These are phyloP conservation scores for Ciborinia camelliae DNA, from an alignment of 2,329 filamentous ascomycete genomes.

Conservation along the genomic window DNA sequence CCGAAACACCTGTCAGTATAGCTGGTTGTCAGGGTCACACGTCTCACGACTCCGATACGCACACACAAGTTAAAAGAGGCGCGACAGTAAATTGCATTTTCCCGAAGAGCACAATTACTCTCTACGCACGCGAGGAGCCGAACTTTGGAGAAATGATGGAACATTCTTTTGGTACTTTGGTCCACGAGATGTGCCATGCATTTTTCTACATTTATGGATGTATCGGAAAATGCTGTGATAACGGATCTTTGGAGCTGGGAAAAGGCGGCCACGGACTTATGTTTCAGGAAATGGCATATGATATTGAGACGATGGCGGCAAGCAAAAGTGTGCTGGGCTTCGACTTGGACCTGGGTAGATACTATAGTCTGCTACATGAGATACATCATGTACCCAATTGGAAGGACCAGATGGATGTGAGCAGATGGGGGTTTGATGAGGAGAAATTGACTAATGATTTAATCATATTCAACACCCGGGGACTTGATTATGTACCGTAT, in stretches of 20 bases:
- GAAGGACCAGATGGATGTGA: not conserved
- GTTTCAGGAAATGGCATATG: not conserved
- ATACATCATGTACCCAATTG: not conserved
- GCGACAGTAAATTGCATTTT: not conserved
- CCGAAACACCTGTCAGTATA: too few relatives aligned
- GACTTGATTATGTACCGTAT: not conserved
- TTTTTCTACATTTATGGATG: slow-evolving; percentile 8
- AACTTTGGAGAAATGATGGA: not conserved
- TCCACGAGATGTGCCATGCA: slow-evolving; percentile 12
- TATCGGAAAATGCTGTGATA: not conserved
- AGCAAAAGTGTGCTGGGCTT: not conserved
- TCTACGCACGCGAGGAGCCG: not conserved
- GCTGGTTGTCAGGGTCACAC: not conserved
- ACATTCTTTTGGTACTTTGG: not conserved
- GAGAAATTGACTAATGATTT: not conserved
- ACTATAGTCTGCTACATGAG: not conserved
- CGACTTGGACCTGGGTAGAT: not conserved
- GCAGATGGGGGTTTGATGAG: slow-evolving; percentile 2
- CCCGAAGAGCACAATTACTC: not conserved
- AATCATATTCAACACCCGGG: not conserved
- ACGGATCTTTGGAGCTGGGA: slow-evolving; percentile 3
- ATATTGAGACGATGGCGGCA: not conserved
- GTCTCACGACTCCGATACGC: not conserved
- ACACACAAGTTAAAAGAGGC: not conserved
- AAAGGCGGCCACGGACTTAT: not conserved